Evolutionary conservation across 2,329 filamentous ascomycete genomes (phyloP).

Genomic region (Lecanicillium sp.): DNA sequence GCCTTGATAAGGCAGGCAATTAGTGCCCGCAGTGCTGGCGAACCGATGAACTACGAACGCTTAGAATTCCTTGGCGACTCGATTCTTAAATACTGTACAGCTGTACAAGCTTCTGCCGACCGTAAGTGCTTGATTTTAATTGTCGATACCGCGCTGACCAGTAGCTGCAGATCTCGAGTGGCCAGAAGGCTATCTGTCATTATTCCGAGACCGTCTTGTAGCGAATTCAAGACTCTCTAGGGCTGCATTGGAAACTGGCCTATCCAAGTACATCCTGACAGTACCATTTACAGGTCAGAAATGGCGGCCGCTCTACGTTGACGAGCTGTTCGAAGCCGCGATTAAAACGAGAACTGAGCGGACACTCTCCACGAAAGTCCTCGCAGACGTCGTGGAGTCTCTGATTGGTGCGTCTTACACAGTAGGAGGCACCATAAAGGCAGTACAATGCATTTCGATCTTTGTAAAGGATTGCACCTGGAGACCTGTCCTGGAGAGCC

Average conservation of each 20-base stretch:
- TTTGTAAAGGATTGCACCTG: constrained; percentile 57
- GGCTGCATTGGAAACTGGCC: constrained; percentile 52
- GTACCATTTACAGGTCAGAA: constrained; percentile 59
- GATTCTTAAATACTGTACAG: constrained; percentile 67
- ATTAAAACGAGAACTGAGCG: constrained; percentile 15
- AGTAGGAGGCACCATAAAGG: constrained; percentile 58
- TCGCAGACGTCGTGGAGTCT: constrained; percentile 84
- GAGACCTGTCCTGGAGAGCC: constrained; percentile 34
- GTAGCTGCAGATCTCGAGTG: constrained; percentile 47
- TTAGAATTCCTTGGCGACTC: constrained; percentile 85
- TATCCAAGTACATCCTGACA: constrained; percentile 68
- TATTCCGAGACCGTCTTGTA: constrained; percentile 61
- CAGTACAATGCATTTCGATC: constrained; percentile 53
- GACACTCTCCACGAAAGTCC: constrained; percentile 62
- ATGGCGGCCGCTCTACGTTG: constrained; percentile 61
- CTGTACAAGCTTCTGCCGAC: constrained; percentile 52
- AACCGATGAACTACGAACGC: constrained; percentile 66
- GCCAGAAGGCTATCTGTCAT: constrained; percentile 70
- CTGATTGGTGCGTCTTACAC: constrained; percentile 70
- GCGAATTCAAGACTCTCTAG: constrained; percentile 66
- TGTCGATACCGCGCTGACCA: neutral
- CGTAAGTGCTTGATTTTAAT: constrained; percentile 27
- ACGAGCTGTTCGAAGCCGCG: constrained; percentile 21
- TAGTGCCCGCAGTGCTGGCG: constrained; percentile 53
- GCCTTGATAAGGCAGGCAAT: constrained; percentile 61